phyloP scores from a whole-genome alignment of 495 filamentous ascomycete genomes.

The Achaetomiella virescens region DNA sequence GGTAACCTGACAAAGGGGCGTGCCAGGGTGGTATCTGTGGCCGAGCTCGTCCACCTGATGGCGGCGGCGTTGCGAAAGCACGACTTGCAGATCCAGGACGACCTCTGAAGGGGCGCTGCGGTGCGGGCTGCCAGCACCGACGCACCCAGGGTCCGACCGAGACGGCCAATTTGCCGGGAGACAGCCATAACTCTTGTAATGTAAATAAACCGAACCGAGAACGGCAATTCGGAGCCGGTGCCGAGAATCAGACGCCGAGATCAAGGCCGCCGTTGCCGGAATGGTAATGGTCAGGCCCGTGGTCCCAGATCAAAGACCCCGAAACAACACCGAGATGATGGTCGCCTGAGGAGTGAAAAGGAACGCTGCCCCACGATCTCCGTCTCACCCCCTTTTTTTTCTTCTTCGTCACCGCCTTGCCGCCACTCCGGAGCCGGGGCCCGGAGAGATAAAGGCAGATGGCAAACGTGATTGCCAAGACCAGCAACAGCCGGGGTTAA shows the following conservation, averaged over 20 bases:
- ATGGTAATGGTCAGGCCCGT: too few relatives aligned
- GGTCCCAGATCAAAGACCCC: too few relatives aligned
- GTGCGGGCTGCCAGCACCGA: slow-evolving; percentile 15
- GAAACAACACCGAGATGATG: too few relatives aligned
- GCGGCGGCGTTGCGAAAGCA: not conserved
- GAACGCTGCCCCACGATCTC: not conserved
- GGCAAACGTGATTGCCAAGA: slow-evolving; percentile 2
- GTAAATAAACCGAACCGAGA: too few relatives aligned
- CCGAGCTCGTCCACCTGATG: slow-evolving; percentile 6
- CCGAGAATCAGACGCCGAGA: not conserved
- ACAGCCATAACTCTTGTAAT: slow-evolving; percentile 13
- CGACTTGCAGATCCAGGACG: not conserved
- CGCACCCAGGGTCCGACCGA: slow-evolving; percentile 20
- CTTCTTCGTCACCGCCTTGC: not conserved
- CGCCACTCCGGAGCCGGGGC: slow-evolving; percentile 2
- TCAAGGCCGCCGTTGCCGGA: too few relatives aligned
- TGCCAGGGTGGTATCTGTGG: not conserved
- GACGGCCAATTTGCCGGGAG: slow-evolving; percentile 22
- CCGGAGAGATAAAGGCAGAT: not conserved
- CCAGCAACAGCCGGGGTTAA: not conserved
- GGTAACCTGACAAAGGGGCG: slow-evolving; percentile 14
- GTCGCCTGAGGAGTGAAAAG: not conserved
- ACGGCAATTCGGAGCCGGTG: not conserved
- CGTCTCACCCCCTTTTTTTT: not conserved
- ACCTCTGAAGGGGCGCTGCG: not conserved